These are phyloP conservation scores for Penicillium verhagenii DNA, from an alignment of 495 filamentous ascomycete species.

Conservation along the genomic window DNA sequence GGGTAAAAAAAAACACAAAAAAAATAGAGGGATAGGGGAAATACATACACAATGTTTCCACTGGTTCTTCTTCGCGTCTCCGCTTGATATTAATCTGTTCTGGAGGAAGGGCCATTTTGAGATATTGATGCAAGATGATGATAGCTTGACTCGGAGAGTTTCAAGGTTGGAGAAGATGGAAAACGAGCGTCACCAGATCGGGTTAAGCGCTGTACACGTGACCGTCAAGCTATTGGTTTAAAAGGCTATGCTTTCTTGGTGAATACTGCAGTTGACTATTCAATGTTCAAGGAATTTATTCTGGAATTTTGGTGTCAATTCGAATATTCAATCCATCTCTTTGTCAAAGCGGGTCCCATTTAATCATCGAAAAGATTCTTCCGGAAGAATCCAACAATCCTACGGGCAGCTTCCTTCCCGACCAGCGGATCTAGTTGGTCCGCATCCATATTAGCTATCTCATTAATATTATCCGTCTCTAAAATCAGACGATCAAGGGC, in stretches of 20 bases:
- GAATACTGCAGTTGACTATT: too few relatives aligned
- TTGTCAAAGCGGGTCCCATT: not conserved
- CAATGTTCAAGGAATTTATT: too few relatives aligned
- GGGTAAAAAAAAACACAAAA: slow-evolving; percentile 18
- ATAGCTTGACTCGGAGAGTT: slow-evolving; percentile 2
- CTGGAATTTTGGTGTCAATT: too few relatives aligned
- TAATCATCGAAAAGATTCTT: slow-evolving; percentile 67
- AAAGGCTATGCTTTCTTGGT: too few relatives aligned
- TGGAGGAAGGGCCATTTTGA: slow-evolving; percentile 45
- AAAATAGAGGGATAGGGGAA: not conserved
- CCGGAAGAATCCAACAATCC: slow-evolving; percentile 81
- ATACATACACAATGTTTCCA: slow-evolving; percentile 54
- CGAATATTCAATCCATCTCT: too few relatives aligned
- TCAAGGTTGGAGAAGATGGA: slow-evolving; percentile 1
- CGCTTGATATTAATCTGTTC: slow-evolving; percentile 58
- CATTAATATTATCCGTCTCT: slow-evolving; percentile 72
- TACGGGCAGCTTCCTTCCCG: slow-evolving; percentile 74
- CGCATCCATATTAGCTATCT: slow-evolving; percentile 82
- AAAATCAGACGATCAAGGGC: slow-evolving; percentile 68
- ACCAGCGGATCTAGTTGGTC: slow-evolving; percentile 70
- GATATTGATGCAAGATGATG: not conserved
- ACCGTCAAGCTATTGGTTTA: not conserved
- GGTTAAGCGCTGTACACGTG: not conserved
- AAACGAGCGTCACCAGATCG: not conserved
- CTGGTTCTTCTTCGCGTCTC: slow-evolving; percentile 55